Evolutionary conservation across 2,329 filamentous ascomycete genomes (phyloP).

Genomic region (Fusarium protoensiforme): DNA sequence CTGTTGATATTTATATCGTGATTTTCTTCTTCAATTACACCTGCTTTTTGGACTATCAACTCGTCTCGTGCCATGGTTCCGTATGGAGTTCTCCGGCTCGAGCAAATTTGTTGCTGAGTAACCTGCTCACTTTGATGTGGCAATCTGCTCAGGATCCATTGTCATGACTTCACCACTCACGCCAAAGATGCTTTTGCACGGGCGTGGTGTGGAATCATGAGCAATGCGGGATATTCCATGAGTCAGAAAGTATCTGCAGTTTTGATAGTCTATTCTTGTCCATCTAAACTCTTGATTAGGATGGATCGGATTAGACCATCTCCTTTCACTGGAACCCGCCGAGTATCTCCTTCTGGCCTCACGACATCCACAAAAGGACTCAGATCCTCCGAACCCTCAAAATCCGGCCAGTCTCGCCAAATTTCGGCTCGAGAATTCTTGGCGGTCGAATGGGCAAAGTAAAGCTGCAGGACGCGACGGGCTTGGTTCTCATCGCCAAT

Average conservation of each 20-base stretch:
- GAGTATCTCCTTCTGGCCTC: conserved; percentile 10
- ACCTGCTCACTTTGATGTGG: conserved; percentile 5
- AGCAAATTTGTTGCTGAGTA: neutral
- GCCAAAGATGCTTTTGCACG: neutral
- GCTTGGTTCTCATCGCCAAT: conserved; percentile 78
- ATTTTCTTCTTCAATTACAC: neutral
- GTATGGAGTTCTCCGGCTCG: neutral
- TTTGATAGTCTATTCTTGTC: neutral
- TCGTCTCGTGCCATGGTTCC: neutral
- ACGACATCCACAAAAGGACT: conserved; percentile 37
- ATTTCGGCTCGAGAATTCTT: conserved; percentile 64
- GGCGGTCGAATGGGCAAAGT: conserved; percentile 44
- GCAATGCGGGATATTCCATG: neutral
- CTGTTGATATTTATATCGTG: neutral
- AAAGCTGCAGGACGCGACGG: conserved; percentile 66
- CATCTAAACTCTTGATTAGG: conserved; percentile 27
- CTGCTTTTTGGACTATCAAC: neutral
- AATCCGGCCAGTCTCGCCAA: conserved; percentile 76
- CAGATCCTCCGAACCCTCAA: conserved; percentile 45
- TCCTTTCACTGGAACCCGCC: conserved; percentile 55
- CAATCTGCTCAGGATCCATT: neutral
- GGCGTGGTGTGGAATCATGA: conserved; percentile 10
- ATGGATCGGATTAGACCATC: conserved; percentile 61
- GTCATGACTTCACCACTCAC: conserved; percentile 13
- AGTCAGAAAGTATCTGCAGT: neutral